Evolutionary conservation across 108 stramenopile species (phyloP), one percentile per base, ranked within the genome.

Genomic region (Phaeodactylum tricornutum): DNA sequence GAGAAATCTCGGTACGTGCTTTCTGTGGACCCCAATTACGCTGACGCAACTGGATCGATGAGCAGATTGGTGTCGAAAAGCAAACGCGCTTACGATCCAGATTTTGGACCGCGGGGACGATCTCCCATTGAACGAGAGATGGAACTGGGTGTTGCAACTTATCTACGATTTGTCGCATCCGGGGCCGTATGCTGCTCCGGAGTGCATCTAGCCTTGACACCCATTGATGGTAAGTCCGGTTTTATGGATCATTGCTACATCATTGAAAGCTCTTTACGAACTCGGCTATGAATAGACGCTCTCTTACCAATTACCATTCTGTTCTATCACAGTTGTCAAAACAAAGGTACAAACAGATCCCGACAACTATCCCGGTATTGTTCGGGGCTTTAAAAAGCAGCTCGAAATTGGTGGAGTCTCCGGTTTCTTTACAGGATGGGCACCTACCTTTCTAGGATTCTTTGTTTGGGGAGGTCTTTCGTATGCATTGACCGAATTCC

Each of bases 301-400:
- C 7, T 5, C 7, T 7, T 40, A 20, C 38, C 21, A 20, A 34
- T 34, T 34, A 40, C 4, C 4, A 3, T 16, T 3, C 21, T 7
- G 4, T 5, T 7, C 38, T 40, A 16, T 20, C 38, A 3, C 38
- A 34, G 55, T 84, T 0, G 65, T 84, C 50, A 81, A 88, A 39
- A 82, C 81, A 11, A 87, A 82, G 49, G 68, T 87, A n/a, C 85
- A 87, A 66, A 74, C 82, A n/a, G 73, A 87, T 29, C 83, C 83
- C 3, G 72, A 69, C 8, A 67, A 66, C n/a, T 90, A 90, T 50
- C 64, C 62, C 8, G 71, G 71, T 11, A 61, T 76, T 7, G 29
- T 81, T 1, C 36, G 47, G 1, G 62, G 77, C 1, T 84, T 90
- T 39, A 57, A 65, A 31, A 75, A 75, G 33, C 58, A 85, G 1